Evolutionary conservation across 2,329 filamentous ascomycete species (phyloP), one percentile per base, ranked within the genome.

Genomic region (Aureobasidium sp.): DNA sequence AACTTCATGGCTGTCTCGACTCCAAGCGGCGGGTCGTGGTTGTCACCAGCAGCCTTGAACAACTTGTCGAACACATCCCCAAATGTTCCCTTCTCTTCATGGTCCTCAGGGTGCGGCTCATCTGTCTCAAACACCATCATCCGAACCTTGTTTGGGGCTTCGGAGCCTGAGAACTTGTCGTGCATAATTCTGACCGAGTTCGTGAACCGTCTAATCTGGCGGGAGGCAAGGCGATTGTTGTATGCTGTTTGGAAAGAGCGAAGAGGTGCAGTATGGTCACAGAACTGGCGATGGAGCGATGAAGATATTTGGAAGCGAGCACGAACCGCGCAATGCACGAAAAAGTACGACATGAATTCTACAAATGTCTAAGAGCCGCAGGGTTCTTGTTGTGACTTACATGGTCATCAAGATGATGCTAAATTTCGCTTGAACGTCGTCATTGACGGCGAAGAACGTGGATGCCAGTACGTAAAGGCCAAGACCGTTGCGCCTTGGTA

Each of bases 111-210:
- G 64, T 84, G 79, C 30, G 81, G 77, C 60, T 78, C 74, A 66
- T 85, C 83, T 0, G 82, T 85, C 69, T 85, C 83, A 8, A 85
- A 76, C 62, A 85, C 81, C 59, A 85, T 73, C 68, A 79, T 77
- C 9, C 60, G 48, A 10, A 64, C 60, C 16, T 53, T 64, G 53
- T 64, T 49, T 14, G 30, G 29, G 8, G 25, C 25, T 9, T 57
- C 50, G 9, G 49, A 55, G 25, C 30, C 50, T 13, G 60, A 61
- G 37, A 61, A 54, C 10, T 55, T 54, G 60, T 54, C 44, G 21
- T 53, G 36, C 60, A 61, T 61, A 11, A 1, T 54, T 42, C 32
- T 47, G 25, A 11, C 7, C 9, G 47, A 50, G 8, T 39, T 39
- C 5, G 49, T 48, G 30, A 54, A 47, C 2, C 3, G 39, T 47